These are phyloP conservation scores for Dictyostelium discoideum DNA, from an alignment of 78 protist species.

Conservation along the genomic window DNA sequence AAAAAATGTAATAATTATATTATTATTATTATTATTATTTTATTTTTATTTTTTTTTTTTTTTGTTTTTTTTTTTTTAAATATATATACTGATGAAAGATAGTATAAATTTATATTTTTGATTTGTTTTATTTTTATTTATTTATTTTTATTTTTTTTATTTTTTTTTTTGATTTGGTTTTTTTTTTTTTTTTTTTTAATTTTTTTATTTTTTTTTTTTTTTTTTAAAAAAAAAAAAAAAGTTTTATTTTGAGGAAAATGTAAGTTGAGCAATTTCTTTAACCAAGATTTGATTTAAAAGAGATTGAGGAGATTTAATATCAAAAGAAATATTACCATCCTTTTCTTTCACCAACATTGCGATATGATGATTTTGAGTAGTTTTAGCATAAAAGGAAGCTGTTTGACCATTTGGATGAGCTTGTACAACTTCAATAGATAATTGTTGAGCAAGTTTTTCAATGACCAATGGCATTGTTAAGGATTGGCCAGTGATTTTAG, in stretches of 20 bases:
- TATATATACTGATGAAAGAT: no score
- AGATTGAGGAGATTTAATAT: constrained; percentile 42
- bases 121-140: no score
- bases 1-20: no score
- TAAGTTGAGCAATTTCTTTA: constrained; percentile 13
- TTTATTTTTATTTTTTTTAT: background rate
- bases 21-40: no score
- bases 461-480: background rate
- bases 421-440: constrained; percentile 53
- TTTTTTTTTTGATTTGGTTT: background rate
- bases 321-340: constrained; percentile 57
- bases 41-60: no score
- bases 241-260: background rate
- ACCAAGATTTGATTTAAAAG: background rate
- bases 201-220: background rate
- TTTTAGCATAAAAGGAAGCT: constrained; percentile 54
- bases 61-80: no score
- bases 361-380: constrained; percentile 45
- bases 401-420: constrained; percentile 66
- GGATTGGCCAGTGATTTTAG: background rate
- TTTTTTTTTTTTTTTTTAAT: background rate
- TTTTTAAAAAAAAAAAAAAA: background rate
- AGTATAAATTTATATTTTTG: no score
- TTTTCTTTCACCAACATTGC: constrained; percentile 69
- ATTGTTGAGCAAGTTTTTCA: background rate